phyloP scores from a whole-genome alignment of 2,329 filamentous ascomycete genomes.

The Hymenoscyphus linearis region DNA sequence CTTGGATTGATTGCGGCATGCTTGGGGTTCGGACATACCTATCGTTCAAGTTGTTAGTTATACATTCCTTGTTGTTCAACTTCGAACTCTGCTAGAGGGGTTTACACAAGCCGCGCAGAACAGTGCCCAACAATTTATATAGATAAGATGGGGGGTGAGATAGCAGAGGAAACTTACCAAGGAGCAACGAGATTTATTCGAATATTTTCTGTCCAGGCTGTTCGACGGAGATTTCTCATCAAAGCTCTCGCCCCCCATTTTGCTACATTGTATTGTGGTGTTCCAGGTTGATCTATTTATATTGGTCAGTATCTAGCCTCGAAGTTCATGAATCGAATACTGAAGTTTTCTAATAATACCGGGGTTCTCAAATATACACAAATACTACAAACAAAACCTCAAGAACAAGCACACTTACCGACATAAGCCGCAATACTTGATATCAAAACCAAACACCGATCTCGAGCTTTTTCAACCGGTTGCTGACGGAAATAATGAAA shows the following conservation, averaged over 20 bases:
- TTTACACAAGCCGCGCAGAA: too few species aligned
- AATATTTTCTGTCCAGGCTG: slow-evolving; percentile 38
- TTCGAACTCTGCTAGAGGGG: neutral
- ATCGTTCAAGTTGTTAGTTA: neutral
- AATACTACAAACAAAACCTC: too few species aligned
- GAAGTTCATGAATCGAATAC: too few species aligned
- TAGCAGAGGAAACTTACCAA: slow-evolving; percentile 22
- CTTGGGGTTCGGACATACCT: slow-evolving; percentile 5
- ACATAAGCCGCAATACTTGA: slow-evolving; percentile 44
- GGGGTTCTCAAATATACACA: too few species aligned
- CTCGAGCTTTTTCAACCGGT: slow-evolving; percentile 35
- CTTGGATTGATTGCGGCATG: neutral
- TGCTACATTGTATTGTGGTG: slow-evolving; percentile 38
- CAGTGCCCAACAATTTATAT: too few species aligned
- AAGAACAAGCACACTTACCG: slow-evolving; percentile 20
- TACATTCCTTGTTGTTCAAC: too few species aligned
- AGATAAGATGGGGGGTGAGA: neutral
- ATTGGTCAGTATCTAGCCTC: neutral
- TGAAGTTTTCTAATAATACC: too few species aligned
- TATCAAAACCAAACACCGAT: slow-evolving; percentile 45
- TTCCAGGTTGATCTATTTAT: slow-evolving; percentile 34
- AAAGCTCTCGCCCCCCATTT: slow-evolving; percentile 42
- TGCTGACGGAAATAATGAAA: slow-evolving; percentile 42
- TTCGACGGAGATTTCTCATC: slow-evolving; percentile 37
- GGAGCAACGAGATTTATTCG: slow-evolving; percentile 43